These are phyloP conservation scores for Metarhizium guizhouense DNA, from an alignment of 2,329 filamentous ascomycete genomes.

Conservation along the genomic window DNA sequence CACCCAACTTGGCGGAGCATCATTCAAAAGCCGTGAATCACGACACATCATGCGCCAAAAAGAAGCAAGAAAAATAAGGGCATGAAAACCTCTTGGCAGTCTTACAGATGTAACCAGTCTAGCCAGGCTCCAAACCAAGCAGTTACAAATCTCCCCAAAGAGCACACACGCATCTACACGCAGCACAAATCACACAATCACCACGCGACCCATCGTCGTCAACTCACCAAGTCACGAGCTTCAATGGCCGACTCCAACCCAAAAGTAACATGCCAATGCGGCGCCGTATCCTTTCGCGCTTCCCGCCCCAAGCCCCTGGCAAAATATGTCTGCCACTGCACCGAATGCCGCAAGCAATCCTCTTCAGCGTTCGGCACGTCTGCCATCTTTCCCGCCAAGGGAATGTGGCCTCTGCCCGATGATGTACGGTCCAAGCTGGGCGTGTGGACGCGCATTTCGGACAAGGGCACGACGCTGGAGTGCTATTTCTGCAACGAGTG, in stretches of 20 bases:
- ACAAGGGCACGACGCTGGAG: slow-evolving; percentile 29
- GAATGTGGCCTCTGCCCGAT: slow-evolving; percentile 29
- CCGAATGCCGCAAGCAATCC: slow-evolving; percentile 34
- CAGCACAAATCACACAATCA: too few species aligned
- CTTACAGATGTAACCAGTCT: too few species aligned
- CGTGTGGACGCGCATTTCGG: slow-evolving; percentile 29
- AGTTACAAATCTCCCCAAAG: too few species aligned
- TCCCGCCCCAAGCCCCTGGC: too few species aligned
- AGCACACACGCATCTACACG: too few species aligned
- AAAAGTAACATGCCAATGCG: slow-evolving; percentile 30
- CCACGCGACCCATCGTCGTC: not conserved
- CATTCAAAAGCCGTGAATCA: too few species aligned
- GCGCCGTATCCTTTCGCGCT: slow-evolving; percentile 13
- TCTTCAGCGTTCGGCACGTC: slow-evolving; percentile 35
- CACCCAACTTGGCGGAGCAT: too few species aligned
- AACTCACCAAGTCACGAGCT: not conserved
- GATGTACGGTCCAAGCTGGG: slow-evolving; percentile 22
- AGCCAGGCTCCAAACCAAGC: not conserved
- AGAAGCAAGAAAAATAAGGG: too few species aligned
- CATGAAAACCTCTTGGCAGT: too few species aligned
- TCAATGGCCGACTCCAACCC: slow-evolving; percentile 10
- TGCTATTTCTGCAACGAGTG: slow-evolving; percentile 34
- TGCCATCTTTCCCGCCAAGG: slow-evolving; percentile 30
- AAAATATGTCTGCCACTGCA: too few species aligned
- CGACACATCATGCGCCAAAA: too few species aligned